These are phyloP conservation scores for Edaphochlamys debaryana DNA, from an alignment of 139 green algal genomes.

Conservation along the genomic window DNA sequence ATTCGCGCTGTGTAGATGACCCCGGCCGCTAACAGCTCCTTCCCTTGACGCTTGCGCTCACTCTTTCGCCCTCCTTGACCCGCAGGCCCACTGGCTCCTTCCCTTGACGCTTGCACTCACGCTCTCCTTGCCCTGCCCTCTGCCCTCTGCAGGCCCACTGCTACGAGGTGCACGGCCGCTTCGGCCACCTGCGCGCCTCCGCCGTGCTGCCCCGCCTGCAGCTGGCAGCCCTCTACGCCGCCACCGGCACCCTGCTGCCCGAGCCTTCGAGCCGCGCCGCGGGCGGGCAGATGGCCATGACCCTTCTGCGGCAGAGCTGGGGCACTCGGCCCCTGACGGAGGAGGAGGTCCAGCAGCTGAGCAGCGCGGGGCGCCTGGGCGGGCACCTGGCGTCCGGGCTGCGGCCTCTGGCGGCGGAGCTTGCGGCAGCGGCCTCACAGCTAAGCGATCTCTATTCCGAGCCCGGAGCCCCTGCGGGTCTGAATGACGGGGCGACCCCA, in stretches of 20 bases:
- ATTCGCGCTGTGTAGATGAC: too few species aligned
- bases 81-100: too few species aligned
- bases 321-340: constrained; percentile 44
- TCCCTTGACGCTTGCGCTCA: too few species aligned
- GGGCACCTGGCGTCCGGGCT: constrained; percentile 51
- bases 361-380: neutral
- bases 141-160: constrained; percentile 17
- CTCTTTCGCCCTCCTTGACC: too few species aligned
- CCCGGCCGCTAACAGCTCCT: neutral
- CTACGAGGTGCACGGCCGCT: constrained; percentile 56
- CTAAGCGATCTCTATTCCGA: constrained; percentile 13
- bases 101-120: too few species aligned
- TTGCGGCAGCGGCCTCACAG: constrained; percentile 43
- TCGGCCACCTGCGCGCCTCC: constrained; percentile 48
- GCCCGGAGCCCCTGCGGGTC: constrained; percentile 21
- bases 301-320: constrained; percentile 58
- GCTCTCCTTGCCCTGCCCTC: neutral
- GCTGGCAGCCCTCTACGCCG: constrained; percentile 70
- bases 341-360: constrained; percentile 43
- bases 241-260: constrained; percentile 59
- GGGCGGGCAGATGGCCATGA: constrained; percentile 55
- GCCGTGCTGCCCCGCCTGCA: constrained; percentile 54
- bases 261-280: constrained; percentile 49
- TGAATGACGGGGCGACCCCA: neutral
- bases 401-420: constrained; percentile 38